These are phyloP conservation scores for Phytophthora constricta DNA, from an alignment of 352 stramenopile genomes.

Conservation along the genomic window DNA sequence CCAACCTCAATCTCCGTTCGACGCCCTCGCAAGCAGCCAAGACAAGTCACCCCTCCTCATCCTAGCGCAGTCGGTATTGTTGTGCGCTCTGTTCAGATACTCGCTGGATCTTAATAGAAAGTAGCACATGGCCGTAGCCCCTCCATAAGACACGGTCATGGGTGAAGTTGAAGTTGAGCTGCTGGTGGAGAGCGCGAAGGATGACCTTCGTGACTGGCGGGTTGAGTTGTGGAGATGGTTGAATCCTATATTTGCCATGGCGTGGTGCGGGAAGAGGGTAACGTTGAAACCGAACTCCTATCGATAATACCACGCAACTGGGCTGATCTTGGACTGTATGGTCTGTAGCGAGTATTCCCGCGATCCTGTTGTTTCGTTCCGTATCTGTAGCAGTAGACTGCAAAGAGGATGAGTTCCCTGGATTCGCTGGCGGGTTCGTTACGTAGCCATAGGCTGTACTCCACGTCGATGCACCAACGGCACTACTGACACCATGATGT, in stretches of 20 bases:
- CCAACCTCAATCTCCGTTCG: too few species aligned
- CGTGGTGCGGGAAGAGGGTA: conserved; percentile 24
- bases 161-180: conserved; percentile 21
- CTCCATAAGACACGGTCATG: conserved; percentile 45
- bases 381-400: conserved; percentile 14
- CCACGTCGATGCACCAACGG: conserved; percentile 1
- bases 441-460: conserved; percentile 15
- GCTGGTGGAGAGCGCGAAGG: conserved; percentile 15
- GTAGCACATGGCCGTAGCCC: conserved; percentile 37
- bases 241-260: conserved; percentile 34
- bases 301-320: conserved; percentile 37
- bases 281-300: conserved; percentile 23
- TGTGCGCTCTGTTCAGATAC: conserved; percentile 14
- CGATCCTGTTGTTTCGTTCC: neutral
- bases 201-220: conserved; percentile 26
- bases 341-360: conserved; percentile 31
- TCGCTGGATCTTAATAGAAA: conserved; percentile 22
- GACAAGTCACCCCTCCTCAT: too few species aligned
- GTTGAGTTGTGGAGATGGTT: conserved; percentile 13
- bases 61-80: too few species aligned
- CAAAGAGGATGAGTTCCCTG: conserved; percentile 18
- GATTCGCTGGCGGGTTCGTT: neutral
- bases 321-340: conserved; percentile 41
- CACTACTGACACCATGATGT: neutral
- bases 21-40: too few species aligned